Base-by-base conservation (phyloP, 352 stramenopile genomes). In the Phytopythium montanum region DNA sequence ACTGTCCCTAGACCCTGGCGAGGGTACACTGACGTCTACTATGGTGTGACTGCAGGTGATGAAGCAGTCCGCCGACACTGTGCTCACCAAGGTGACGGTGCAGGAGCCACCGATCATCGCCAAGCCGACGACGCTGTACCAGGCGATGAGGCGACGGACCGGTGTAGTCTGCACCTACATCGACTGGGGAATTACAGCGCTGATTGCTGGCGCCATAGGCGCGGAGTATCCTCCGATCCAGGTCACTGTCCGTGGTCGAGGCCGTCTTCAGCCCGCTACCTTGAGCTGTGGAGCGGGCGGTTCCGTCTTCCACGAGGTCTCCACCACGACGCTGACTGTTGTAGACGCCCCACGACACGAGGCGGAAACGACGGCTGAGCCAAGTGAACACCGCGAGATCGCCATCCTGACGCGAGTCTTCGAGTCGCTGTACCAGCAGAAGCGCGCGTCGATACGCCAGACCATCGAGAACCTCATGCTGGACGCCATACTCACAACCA, bases 381-480 rank as follows among this genome's bases (percentile, higher is more conserved):
- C 42, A 2, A 18, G 23, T 5, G 23, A 10, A 14, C 50, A 56
- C n/a, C 34, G 50, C 0, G 50, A 56, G 14, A 56, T 56, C 29
- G 16, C 21, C n/a, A 56, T 56, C 50, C 50, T 56, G 31, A 42
- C 34, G 2, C 13, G 50, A 19, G 14, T 45, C 29, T n/a, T 56
- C 9, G n/a, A 5, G 31, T 56, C 50, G 5, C n/a, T 56, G 6
- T 33, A 33, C 50, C 31, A 56, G 18, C 29, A 56, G n/a, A 56
- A 56, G 50, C 29, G 21, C 19, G 31, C 50, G 5, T 42, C 34
- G 19, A 44, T 56, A n/a, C 31, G 19, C 4, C 50, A 56, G 50
- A n/a, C 21, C 19, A 44, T 56, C 33, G 50, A 56, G 50, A 56
- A 56, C 31, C 13, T 44, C 21, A 0, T 56, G 29, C 10, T 56